Conservation (phyloP, 2,329 filamentous ascomycete genomes). For the Biscogniauxia mediterranea region DNA sequence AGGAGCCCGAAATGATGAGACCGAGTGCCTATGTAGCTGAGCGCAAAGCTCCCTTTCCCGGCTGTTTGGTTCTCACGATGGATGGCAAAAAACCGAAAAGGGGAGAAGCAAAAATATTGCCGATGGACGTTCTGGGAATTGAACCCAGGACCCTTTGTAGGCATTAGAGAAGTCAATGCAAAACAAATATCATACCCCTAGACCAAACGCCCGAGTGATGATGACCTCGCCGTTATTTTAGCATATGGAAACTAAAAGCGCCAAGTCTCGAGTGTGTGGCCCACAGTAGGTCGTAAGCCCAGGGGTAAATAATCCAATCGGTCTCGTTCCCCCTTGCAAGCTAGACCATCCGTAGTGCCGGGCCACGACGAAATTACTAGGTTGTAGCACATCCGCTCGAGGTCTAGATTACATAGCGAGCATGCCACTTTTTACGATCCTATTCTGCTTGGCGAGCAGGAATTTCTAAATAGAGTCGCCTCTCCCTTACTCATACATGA, state of each 20-base stretch:
- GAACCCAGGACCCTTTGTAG: background rate
- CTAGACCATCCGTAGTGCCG: background rate
- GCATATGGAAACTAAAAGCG: too few species aligned
- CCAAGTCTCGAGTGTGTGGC: background rate
- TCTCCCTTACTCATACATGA: background rate
- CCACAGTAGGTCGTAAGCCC: background rate
- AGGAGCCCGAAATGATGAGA: too few species aligned
- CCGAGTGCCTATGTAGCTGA: too few species aligned
- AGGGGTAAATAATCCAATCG: background rate
- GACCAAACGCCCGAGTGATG: background rate
- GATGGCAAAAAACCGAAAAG: too few species aligned
- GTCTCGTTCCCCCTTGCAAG: background rate
- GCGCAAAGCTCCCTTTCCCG: too few species aligned
- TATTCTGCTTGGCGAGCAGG: background rate
- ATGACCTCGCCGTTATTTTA: background rate
- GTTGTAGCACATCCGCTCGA: background rate
- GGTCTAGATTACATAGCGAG: background rate
- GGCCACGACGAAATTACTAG: background rate
- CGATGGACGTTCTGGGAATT: background rate
- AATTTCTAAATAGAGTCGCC: background rate
- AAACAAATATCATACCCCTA: background rate
- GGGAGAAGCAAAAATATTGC: background rate
- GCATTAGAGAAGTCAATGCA: background rate
- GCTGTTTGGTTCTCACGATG: too few species aligned
- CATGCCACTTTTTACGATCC: background rate